Base-by-base conservation (phyloP, 75 land plant genomes). In the Cunninghamia lanceolata region DNA sequence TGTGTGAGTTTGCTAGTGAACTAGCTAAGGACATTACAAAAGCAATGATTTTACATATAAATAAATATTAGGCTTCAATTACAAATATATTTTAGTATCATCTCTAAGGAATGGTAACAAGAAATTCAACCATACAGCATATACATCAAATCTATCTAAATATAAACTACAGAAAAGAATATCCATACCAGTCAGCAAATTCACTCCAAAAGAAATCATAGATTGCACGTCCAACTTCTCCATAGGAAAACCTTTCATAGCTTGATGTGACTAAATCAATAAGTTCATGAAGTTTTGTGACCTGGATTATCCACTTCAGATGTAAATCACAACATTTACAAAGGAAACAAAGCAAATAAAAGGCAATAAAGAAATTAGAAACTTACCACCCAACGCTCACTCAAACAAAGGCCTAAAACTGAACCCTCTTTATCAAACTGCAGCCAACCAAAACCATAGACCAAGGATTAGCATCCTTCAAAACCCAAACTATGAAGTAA, bases 161-260 rank as follows among this genome's bases (percentile, higher is more conserved):
- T 39, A 79, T 79, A 40, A 28, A 21, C 21, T 9, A 9, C 43
- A 43, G 34, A 63, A 53, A 63, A 86, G 2, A 85, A 14, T 21
- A 35, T 42, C 14, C 90, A 34, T 93, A 97, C 99, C 99, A 97
- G 84, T 97, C 99, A 54, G 99, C 99, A 91, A 95, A 97, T 82
- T 95, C 99, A 91, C 92, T 92, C 99, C 99, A 97, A 82, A 97
- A 97, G 92, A 97, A 97, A 85, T 95, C 95, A 88, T 97, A 97
- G 38, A 92, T 93, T 82, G 93, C 96, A 85, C 99, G 90, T 81
- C 92, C 99, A 81, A 89, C 96, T 88, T 97, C 99, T 83, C 91
- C 91, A 90, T 94, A 97, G 90, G 88, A 92, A 86, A 88, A 93
- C 77, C 94, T 93, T 46, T 97, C 96, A 89, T 97, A 97, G 79